Base-by-base conservation (phyloP, 73 alveolate species). In the Blepharisma japonicum region DNA sequence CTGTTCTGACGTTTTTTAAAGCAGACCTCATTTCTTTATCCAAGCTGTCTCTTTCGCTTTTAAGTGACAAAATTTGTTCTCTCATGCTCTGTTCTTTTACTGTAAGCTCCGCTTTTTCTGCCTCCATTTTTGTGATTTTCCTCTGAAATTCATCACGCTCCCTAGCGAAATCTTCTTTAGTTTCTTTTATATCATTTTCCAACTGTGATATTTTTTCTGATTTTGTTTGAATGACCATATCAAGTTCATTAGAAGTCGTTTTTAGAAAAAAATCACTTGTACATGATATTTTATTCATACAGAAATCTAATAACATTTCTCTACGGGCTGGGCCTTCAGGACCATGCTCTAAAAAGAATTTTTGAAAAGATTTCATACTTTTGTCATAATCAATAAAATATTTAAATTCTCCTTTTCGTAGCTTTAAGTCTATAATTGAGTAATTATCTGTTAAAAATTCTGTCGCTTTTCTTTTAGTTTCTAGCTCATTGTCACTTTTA, bases 71-170 rank as follows among this genome's bases (percentile, higher is more conserved):
- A 45, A 93, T 78, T 9, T 81, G 84, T 54, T 93, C 97, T 81
- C 91, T 82, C 32, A 91, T 68, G 61, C 87, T 88, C 54, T 91
- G 79, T 76, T 88, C 94, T 32, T 87, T 87, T 25, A 94, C 93
- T 68, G 86, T 78, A 42, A 86, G 81, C 54, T 93, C 95, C 55
- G 95, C 90, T 68, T 88, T 94, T 70, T 95, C 94, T 55, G 51
- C 80, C 84, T 94, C 93, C 23, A 84, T 70, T 45, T 81, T n/a
- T 48, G 90, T 78, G 50, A 83, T 46, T 66, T 86, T 86, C 27
- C 81, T 42, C 54, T 81, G 88, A 68, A 53, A 86, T 42, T 81
- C 71, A 23, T 87, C 87, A 45, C 78, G 53, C 72, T 90, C 95
- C 18, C 81, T 27, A 6, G 66, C 55, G 25, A 80, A 74, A 39